A percentile compares a stretch with the other conserved stretches of the same genome.
These are phyloP conservation scores for Collybia sordida DNA, from an alignment of 768 basidiomycete species.

Conservation along the genomic window DNA sequence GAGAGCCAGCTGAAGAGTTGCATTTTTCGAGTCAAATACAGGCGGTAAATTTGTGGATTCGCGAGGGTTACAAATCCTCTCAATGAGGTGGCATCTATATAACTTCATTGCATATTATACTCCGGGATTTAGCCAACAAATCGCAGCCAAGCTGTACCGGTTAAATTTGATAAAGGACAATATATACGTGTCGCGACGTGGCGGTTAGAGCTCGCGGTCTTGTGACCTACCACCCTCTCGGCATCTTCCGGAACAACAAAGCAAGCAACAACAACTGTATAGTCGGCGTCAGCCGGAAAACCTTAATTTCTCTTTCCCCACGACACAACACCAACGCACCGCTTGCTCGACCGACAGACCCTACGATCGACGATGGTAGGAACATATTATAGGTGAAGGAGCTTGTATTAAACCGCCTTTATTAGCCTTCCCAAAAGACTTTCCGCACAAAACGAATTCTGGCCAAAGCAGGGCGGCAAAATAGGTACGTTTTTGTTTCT, in stretches of 20 bases:
- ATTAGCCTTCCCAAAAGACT: conserved; percentile 97
- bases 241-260: conserved; percentile 10
- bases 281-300: conserved; percentile 27
- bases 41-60: too few relatives aligned
- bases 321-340: conserved; percentile 31
- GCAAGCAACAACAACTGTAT: conserved; percentile 29
- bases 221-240: not conserved
- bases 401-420: conserved; percentile 8
- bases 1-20: conserved; percentile 50
- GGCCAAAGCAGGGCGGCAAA: conserved; percentile 94
- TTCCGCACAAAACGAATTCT: conserved; percentile 97
- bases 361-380: conserved; percentile 36
- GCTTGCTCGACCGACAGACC: conserved; percentile 19
- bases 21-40: conserved; percentile 37
- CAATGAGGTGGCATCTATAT: too few relatives aligned
- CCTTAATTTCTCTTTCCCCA: conserved; percentile 28
- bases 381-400: not conserved
- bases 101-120: too few relatives aligned
- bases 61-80: too few relatives aligned
- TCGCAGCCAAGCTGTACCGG: not conserved
- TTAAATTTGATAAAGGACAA: not conserved
- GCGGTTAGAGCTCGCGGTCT: not conserved
- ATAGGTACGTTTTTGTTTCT: conserved; percentile 62
- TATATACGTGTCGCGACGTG: conserved; percentile 4
- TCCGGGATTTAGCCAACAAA: not conserved